A percentile compares a stretch with the other conserved stretches of the same genome.
Conservation (phyloP, 1,284 basidiomycete species). For the Ceratobasidium sp. region DNA sequence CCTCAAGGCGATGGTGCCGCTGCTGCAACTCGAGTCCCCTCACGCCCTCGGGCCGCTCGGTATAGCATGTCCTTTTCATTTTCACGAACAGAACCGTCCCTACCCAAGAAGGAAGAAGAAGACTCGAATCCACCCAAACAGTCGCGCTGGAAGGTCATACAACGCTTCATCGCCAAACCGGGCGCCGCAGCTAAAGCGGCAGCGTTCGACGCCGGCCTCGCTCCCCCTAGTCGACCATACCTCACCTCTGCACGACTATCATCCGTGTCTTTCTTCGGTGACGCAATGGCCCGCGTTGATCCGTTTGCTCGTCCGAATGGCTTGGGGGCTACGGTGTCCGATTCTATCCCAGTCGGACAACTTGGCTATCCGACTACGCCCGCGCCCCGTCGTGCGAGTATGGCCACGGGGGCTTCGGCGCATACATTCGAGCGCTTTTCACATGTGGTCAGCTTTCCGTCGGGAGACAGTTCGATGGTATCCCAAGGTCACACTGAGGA, state of each 20-base stretch:
- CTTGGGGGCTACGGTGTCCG: constrained; percentile 5
- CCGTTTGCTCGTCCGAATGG: constrained; percentile 28
- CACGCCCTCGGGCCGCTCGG: background rate
- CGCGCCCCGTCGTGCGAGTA: background rate
- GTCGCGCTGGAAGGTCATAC: constrained; percentile 9
- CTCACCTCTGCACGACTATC: background rate
- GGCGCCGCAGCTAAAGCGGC: constrained; percentile 3
- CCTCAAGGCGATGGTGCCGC: background rate
- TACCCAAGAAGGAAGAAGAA: background rate
- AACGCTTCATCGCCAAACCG: constrained; percentile 25
- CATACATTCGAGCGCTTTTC: background rate
- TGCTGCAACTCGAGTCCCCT: background rate
- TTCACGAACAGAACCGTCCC: background rate
- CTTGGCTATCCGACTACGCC: background rate
- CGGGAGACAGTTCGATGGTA: background rate
- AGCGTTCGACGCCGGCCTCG: background rate
- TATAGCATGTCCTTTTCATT: background rate
- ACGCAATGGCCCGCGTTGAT: constrained; percentile 12
- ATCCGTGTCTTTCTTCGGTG: constrained; percentile 19
- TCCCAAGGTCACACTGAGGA: background rate
- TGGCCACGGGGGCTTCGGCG: background rate
- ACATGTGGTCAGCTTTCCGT: background rate
- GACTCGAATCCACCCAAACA: background rate
- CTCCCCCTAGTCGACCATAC: background rate
- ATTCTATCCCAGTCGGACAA: background rate